Base-by-base conservation (phyloP, 345 rosid species). In the Corchorus olitorius region DNA sequence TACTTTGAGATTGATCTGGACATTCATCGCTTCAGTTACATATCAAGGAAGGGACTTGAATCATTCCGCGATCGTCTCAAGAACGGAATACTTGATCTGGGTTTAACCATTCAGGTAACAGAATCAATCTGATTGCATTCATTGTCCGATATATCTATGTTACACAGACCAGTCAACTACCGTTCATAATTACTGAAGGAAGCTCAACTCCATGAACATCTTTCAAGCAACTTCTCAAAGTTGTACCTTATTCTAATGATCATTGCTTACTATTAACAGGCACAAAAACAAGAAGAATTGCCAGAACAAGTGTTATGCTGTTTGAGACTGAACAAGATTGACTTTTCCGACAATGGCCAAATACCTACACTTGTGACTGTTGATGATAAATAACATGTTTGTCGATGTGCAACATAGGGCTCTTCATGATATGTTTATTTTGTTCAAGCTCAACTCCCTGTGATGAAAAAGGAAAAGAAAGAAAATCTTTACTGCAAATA, bases 1-100 rank as follows among this genome's bases (percentile, higher is more conserved):
- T 94, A 94, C 90, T 93, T 91, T 27, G 98, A 94, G 90, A 93
- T 94, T 55, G 98, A 94, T 88, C 84, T 93, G 71, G 99, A 94
- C 75, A 88, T 94, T 9, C 99, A 94, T 82, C 89, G 94, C 1
- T 94, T 94, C 88, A 87, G 99, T 86, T 94, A 85, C 83, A 94
- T 94, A 72, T 90, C 99, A 52, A 79, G 99, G 37, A 94, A 91
- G 85, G 99, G 98, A 34, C 89, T 94, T 6, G 98, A 94, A 76
- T 86, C 99, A 35, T 93, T 94, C 75, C 83, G 93, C 66, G 99
- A 91, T 54, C 93, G 96, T 39, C 81, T 94, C 74, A 90, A 89
- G 62, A 82, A 84, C 2, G 98, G 99, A 78, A 81, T 90, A 54
- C 85, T 93, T 65, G 95, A 94, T 82, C 83, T 94, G 19, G 97